Conservation (phyloP, 2,329 filamentous ascomycete genomes). For the Diplodia scrobiculata region DNA sequence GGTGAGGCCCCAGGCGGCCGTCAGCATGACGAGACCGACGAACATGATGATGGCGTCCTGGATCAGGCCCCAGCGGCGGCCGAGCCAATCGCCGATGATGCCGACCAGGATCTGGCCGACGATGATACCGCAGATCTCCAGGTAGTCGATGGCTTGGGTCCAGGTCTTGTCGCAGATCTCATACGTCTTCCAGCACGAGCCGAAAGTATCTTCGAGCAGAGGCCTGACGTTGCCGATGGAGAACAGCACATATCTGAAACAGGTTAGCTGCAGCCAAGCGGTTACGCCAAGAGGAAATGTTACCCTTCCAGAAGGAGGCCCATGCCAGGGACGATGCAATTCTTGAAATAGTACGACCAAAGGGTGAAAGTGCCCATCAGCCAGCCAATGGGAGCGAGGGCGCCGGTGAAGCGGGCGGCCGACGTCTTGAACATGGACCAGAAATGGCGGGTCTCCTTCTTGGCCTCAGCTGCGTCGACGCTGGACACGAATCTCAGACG, state of each 20-base stretch:
- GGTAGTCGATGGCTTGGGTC: conserved; percentile 81
- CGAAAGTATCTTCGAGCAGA: conserved; percentile 75
- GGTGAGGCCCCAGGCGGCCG: conserved; percentile 82
- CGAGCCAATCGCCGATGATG: conserved; percentile 76
- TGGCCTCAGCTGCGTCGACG: conserved; percentile 71
- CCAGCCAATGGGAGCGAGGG: conserved; percentile 27
- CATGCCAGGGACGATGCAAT: conserved; percentile 88
- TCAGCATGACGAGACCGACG: conserved; percentile 86
- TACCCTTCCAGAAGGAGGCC: conserved; percentile 85
- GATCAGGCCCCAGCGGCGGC: conserved; percentile 91
- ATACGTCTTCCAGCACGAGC: conserved; percentile 70
- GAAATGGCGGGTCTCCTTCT: conserved; percentile 66
- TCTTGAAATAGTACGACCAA: conserved; percentile 81
- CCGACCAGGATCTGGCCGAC: conserved; percentile 87
- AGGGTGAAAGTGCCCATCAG: conserved; percentile 48
- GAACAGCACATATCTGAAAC: conserved; percentile 80
- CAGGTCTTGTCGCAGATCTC: conserved; percentile 74
- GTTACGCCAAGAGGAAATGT: conserved; percentile 11
- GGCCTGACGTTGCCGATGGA: conserved; percentile 92
- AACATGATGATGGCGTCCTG: conserved; percentile 97
- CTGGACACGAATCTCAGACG: conserved; percentile 73
- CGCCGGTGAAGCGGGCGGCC: conserved; percentile 41
- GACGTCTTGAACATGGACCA: conserved; percentile 83
- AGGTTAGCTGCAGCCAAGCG: conserved; percentile 25
- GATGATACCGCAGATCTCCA: conserved; percentile 94